Evolutionary conservation across 116 monocot species (phyloP).

Genomic region (Zostera marina): DNA sequence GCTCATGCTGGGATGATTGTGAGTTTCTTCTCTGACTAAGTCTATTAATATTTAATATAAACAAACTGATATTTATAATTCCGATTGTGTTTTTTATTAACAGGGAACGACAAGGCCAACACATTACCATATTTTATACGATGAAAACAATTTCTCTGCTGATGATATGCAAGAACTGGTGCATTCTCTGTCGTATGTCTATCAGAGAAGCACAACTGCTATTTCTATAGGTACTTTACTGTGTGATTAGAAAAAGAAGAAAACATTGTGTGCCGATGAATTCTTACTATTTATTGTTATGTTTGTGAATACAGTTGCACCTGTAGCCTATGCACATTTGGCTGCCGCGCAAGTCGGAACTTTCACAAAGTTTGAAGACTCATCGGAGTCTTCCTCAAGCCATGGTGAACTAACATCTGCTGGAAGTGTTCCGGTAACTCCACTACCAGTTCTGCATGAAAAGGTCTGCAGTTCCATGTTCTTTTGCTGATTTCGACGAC

Average conservation of each 20-base stretch:
- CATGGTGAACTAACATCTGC: slow-evolving; percentile 9
- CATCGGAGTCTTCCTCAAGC: slow-evolving; percentile 19
- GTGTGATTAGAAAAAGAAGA: no score
- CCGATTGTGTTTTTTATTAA: not conserved
- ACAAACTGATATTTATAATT: not conserved
- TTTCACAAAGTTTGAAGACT: slow-evolving; percentile 18
- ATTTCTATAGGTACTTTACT: slow-evolving; percentile 64
- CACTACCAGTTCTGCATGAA: slow-evolving; percentile 15
- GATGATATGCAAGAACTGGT: slow-evolving; percentile 88
- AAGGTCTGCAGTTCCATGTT: slow-evolving; percentile 23
- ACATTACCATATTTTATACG: slow-evolving; percentile 71
- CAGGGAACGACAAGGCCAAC: slow-evolving; percentile 90
- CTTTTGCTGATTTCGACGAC: slow-evolving; percentile 24
- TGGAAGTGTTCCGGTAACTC: slow-evolving; percentile 10
- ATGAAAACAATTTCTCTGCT: slow-evolving; percentile 59
- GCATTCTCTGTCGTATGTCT: slow-evolving; percentile 90
- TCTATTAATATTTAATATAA: no score
- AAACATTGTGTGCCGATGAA: no score
- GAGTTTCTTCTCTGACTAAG: slow-evolving; percentile 13
- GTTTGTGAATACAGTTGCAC: slow-evolving; percentile 14
- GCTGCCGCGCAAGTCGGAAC: slow-evolving; percentile 17
- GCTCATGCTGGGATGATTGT: slow-evolving; percentile 88
- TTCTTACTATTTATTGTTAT: not conserved
- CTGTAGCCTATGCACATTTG: slow-evolving; percentile 24
- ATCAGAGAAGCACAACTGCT: slow-evolving; percentile 87